Evolutionary conservation across 495 filamentous ascomycete genomes (phyloP).

Genomic region (Aspergillus nanangensis): DNA sequence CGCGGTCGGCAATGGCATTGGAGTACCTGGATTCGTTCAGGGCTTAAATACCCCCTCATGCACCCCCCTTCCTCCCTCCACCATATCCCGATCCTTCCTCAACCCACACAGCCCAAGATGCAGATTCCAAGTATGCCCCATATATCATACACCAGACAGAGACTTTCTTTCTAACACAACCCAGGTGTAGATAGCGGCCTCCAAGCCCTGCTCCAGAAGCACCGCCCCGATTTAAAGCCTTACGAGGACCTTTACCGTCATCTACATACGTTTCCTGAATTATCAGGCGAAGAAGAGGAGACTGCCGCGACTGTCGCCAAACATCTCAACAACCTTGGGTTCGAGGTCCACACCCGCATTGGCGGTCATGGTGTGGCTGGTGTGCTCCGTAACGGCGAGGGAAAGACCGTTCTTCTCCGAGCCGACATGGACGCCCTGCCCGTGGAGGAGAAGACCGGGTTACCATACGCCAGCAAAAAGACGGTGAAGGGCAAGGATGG

Average conservation of each 20-base stretch:
- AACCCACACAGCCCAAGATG: background rate
- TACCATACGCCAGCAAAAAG: constrained; percentile 49
- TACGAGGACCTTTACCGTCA: constrained; percentile 45
- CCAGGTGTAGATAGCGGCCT: constrained; percentile 6
- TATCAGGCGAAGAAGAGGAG: constrained; percentile 44
- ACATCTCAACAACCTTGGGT: constrained; percentile 34
- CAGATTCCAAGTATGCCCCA: background rate
- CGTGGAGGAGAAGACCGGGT: constrained; percentile 49
- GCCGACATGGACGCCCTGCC: constrained; percentile 63
- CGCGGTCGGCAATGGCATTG: background rate
- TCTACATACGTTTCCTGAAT: constrained; percentile 47
- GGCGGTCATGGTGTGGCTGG: constrained; percentile 55
- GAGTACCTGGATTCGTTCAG: background rate
- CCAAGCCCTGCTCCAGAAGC: constrained; percentile 12
- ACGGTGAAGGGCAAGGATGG: constrained; percentile 42
- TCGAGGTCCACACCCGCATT: constrained; percentile 44
- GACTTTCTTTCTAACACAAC: no score
- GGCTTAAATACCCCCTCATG: background rate
- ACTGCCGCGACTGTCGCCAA: constrained; percentile 38
- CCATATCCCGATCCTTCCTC: background rate
- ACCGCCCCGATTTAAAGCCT: constrained; percentile 26
- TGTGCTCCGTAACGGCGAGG: constrained; percentile 51
- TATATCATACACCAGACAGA: background rate
- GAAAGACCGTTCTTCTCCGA: constrained; percentile 50
- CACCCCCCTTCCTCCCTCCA: background rate